Conservation (phyloP, 2,329 filamentous ascomycete species). For the Cordyceps farinosa region DNA sequence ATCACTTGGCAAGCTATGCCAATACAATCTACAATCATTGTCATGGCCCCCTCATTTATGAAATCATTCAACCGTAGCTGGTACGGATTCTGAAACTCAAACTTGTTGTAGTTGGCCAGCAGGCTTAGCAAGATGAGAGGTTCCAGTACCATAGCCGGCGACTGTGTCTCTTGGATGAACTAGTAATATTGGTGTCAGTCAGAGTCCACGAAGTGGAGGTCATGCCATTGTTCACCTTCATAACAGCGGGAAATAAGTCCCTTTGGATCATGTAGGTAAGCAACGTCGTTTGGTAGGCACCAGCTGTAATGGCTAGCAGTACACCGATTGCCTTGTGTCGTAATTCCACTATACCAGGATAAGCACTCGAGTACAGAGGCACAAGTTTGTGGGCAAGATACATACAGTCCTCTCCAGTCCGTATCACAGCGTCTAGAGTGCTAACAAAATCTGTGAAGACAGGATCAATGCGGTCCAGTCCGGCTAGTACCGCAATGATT, state of each 20-base stretch:
- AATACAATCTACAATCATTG: conserved; percentile 73
- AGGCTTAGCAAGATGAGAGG: conserved; percentile 82
- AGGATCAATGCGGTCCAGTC: conserved; percentile 80
- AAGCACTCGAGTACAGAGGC: not conserved
- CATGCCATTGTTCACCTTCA: conserved; percentile 65
- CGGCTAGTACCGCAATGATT: conserved; percentile 84
- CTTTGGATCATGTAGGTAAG: conserved; percentile 93
- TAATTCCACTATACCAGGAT: conserved; percentile 57
- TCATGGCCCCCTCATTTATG: conserved; percentile 84
- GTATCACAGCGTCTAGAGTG: conserved; percentile 76
- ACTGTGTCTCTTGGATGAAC: conserved; percentile 78
- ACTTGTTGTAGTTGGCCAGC: conserved; percentile 97
- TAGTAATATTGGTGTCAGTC: conserved; percentile 30
- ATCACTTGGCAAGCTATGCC: conserved; percentile 66
- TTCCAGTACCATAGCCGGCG: conserved; percentile 59
- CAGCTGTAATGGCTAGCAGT: conserved; percentile 78
- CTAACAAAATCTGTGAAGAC: conserved; percentile 87
- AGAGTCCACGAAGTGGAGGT: not conserved
- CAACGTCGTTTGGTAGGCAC: conserved; percentile 93
- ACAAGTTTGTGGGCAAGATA: conserved; percentile 17
- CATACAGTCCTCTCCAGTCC: conserved; percentile 68
- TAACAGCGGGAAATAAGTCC: conserved; percentile 89
- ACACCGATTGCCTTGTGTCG: conserved; percentile 78
- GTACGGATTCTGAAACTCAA: conserved; percentile 97
- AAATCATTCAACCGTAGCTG: conserved; percentile 89